Percentiles rank a stretch among this genome's conserved stretches.
Conservation (phyloP, 164 flowering plant genomes). For the Magnolia kwangsiensis region DNA sequence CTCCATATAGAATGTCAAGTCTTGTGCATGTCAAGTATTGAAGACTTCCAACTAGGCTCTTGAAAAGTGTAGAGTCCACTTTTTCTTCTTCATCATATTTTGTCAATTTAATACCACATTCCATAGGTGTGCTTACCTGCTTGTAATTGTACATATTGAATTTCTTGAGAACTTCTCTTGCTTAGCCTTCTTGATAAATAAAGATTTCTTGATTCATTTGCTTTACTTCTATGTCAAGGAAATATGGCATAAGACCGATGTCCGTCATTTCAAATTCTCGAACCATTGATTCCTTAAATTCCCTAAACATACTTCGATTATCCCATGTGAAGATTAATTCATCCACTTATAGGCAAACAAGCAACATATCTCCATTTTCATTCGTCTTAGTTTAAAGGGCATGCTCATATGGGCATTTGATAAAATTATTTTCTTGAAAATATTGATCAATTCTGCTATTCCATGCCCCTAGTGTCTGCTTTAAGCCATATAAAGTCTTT, state of each 20-base stretch:
- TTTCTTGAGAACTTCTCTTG: neutral
- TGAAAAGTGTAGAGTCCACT: too few species aligned
- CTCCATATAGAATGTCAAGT: too few species aligned
- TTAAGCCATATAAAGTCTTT: neutral
- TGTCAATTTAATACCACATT: too few species aligned
- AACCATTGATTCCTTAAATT: neutral
- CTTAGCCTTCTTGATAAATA: neutral
- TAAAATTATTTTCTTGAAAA: neutral
- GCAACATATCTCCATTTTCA: neutral
- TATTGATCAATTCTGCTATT: neutral
- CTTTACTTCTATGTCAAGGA: neutral
- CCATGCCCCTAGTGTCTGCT: neutral
- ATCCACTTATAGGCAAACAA: neutral
- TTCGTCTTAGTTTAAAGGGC: neutral
- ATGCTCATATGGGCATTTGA: neutral
- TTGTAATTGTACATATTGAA: neutral
- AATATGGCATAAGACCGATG: neutral
- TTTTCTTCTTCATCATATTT: too few species aligned
- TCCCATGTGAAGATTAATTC: neutral
- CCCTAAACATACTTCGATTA: neutral
- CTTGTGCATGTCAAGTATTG: too few species aligned
- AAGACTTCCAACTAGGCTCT: too few species aligned
- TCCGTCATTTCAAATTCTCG: neutral
- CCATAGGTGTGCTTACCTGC: neutral
- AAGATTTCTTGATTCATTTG: neutral